Evolutionary conservation across 148 eudicot genomes (phyloP).

Genomic region (Simmondsia chinensis): DNA sequence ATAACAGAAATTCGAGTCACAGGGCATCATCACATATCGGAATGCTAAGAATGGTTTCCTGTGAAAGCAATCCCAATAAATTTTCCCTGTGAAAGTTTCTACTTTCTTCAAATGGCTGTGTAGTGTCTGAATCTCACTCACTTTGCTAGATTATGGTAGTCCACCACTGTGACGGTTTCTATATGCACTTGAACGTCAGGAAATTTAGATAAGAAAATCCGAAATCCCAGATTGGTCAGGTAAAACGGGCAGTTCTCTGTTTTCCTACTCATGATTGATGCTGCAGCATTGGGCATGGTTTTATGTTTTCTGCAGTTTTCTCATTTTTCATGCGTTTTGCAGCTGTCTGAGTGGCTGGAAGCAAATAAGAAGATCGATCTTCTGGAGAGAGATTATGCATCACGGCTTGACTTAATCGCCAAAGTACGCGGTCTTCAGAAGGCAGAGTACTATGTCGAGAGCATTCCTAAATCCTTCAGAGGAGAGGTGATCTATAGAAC

Average conservation of each 20-base stretch:
- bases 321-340: slow-evolving; percentile 11
- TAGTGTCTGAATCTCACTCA: too few relatives aligned
- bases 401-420: slow-evolving; percentile 62
- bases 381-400: slow-evolving; percentile 55
- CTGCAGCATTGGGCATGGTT: background rate
- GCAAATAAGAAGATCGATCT: slow-evolving; percentile 29
- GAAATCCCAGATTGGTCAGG: too few relatives aligned
- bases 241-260: background rate
- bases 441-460: slow-evolving; percentile 53
- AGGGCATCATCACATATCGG: too few relatives aligned
- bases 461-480: slow-evolving; percentile 51
- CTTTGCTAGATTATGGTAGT: too few relatives aligned
- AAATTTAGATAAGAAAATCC: too few relatives aligned
- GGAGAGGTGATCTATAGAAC: slow-evolving; percentile 56
- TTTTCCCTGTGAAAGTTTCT: too few relatives aligned
- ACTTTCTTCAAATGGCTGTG: too few relatives aligned
- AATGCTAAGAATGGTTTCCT: too few relatives aligned
- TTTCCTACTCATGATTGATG: background rate
- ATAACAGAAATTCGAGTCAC: too few relatives aligned
- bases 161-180: too few relatives aligned
- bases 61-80: too few relatives aligned
- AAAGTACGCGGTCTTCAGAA: slow-evolving; percentile 52
- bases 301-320: background rate
- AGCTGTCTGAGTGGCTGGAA: slow-evolving; percentile 88
- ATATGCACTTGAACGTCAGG: too few relatives aligned